Conservation (phyloP, 1,284 basidiomycete genomes). For the Ustilago bromivora region DNA sequence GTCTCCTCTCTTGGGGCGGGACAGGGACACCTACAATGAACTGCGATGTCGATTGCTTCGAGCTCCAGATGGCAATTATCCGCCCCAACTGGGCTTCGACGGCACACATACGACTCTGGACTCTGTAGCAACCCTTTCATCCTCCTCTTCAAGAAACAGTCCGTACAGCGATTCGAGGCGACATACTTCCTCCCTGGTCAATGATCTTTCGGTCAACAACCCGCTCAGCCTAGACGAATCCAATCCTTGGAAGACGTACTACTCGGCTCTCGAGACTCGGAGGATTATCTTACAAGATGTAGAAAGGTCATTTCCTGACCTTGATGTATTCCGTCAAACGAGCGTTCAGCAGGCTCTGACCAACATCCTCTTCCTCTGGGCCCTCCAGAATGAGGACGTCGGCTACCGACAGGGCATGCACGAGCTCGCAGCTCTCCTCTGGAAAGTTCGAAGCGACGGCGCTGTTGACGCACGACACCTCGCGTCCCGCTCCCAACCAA, state of each 20-base stretch:
- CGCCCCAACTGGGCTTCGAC: slow-evolving; percentile 49
- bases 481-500: neutral
- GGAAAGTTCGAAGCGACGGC: slow-evolving; percentile 50
- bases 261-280: slow-evolving; percentile 48
- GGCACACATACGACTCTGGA: slow-evolving; percentile 24
- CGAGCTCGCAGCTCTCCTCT: slow-evolving; percentile 63
- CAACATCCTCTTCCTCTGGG: slow-evolving; percentile 63
- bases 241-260: slow-evolving; percentile 61
- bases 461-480: slow-evolving; percentile 13
- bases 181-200: neutral
- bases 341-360: slow-evolving; percentile 48
- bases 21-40: slow-evolving; percentile 44
- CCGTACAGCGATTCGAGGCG: neutral
- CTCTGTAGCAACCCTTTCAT: neutral
- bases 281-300: slow-evolving; percentile 59
- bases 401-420: slow-evolving; percentile 70
- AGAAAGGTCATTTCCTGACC: slow-evolving; percentile 61
- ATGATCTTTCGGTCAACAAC: slow-evolving; percentile 60
- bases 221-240: slow-evolving; percentile 63
- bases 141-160: slow-evolving; percentile 7
- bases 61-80: slow-evolving; percentile 56
- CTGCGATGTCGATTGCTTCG: slow-evolving; percentile 40
- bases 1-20: slow-evolving; percentile 32
- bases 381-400: slow-evolving; percentile 51
- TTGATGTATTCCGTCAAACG: slow-evolving; percentile 33